Evolutionary conservation across 257 asterid species (phyloP).

Genomic region (Gentiana macrophylla): DNA sequence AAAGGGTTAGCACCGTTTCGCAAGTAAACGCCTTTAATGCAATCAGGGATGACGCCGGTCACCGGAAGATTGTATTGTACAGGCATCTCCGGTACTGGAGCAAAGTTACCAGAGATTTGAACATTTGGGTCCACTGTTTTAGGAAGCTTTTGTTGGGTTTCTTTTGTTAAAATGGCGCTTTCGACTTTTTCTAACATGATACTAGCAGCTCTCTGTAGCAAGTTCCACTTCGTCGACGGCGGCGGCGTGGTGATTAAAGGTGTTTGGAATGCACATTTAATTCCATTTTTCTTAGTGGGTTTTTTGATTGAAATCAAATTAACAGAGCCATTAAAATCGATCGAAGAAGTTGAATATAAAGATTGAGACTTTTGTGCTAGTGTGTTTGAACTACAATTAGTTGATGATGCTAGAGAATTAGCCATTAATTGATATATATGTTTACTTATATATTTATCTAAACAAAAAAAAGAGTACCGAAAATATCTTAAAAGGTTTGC

Average conservation of each 20-base stretch:
- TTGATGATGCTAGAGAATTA: too few species aligned
- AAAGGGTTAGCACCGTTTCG: constrained; percentile 55
- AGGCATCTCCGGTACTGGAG: constrained; percentile 52
- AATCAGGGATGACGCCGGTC: constrained; percentile 32
- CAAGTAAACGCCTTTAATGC: constrained; percentile 35
- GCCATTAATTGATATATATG: too few species aligned
- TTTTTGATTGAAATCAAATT: constrained; percentile 11
- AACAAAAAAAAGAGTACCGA: too few species aligned
- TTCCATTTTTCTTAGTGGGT: neutral
- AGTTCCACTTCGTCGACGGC: constrained; percentile 26
- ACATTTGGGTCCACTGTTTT: constrained; percentile 41
- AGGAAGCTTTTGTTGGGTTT: constrained; percentile 25
- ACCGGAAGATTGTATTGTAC: constrained; percentile 44
- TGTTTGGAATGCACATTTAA: constrained; percentile 13
- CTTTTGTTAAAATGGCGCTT: constrained; percentile 31
- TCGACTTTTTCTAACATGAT: constrained; percentile 32
- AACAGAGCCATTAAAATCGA: constrained; percentile 3
- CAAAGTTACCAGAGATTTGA: constrained; percentile 51
- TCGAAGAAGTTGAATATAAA: constrained; percentile 3
- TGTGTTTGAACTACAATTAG: too few species aligned
- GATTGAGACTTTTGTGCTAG: constrained; percentile 4
- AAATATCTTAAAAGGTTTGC: too few species aligned
- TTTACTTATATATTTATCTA: too few species aligned
- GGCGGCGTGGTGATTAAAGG: constrained; percentile 14
- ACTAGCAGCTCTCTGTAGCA: constrained; percentile 37